Evolutionary conservation across 306 rosid genomes (phyloP).

Genomic region (Pyrus communis): DNA sequence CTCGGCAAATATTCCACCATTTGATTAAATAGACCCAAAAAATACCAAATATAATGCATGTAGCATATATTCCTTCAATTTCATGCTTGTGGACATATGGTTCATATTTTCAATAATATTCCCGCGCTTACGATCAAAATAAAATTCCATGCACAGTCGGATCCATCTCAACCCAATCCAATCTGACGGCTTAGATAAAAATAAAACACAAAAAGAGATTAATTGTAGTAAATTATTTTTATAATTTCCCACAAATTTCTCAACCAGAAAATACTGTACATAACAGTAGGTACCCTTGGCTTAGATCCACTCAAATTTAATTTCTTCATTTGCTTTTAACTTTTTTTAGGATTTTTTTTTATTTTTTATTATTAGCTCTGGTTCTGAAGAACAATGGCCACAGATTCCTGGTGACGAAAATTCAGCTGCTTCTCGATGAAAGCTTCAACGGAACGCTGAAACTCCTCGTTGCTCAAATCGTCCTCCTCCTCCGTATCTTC

Average conservation of each 20-base stretch:
- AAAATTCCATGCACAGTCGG: background rate
- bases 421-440: constrained; percentile 71
- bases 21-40: background rate
- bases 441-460: constrained; percentile 59
- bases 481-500: constrained; percentile 30
- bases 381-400: constrained; percentile 37
- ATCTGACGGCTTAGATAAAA: background rate
- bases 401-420: constrained; percentile 52
- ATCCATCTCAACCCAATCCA: background rate
- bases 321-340: background rate
- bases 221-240: background rate
- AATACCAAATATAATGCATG: background rate
- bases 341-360: background rate
- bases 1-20: background rate
- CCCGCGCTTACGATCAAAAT: background rate
- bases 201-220: background rate
- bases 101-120: background rate
- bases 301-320: background rate
- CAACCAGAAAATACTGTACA: background rate
- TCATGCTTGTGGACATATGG: background rate
- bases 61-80: background rate
- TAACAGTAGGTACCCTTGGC: background rate
- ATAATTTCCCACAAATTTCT: background rate
- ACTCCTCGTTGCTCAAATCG: constrained; percentile 69
- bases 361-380: background rate